Base-by-base conservation (phyloP, 1,139 yeast species). In the Wickerhamiella pararugosa region DNA sequence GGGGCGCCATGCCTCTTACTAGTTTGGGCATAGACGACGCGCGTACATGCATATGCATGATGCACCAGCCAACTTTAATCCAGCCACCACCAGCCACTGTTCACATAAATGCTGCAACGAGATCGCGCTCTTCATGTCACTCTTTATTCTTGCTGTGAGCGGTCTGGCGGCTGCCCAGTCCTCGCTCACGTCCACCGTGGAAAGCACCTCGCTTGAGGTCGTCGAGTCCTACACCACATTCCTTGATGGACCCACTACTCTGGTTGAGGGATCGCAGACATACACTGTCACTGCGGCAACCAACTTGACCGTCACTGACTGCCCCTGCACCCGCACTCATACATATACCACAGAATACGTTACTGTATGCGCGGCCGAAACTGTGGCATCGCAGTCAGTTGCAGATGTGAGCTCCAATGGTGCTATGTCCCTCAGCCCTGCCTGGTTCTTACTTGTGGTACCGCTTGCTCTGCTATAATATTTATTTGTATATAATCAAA, bases 241-340 rank as follows among this genome's bases (percentile, higher is more conserved):
- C 64, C 65, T 69, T 60, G 66, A 69, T 40, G 53, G 50, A 44
- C 54, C 69, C 41, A 65, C 70, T 53, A 56, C 62, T 47, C 41
- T 63, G 45, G 55, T 58, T 37, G 59, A 59, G 53, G 56, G 57
- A 52, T 57, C 54, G 55, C 43, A 50, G 48, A 64, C 68, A 47
- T 58, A 56, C 57, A 59, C 65, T 43, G 67, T 63, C 49, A 57
- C 69, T 45, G 57, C 47, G 48, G 62, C 69, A 48, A 62, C 66
- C 49, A 64, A 69, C 46, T 49, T 65, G 47, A 66, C 70, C 50
- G 53, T 64, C 56, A 64, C 66, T 49, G 58, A 63, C 59, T 63
- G 68, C 59, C 66, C 67, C 36, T 78, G 84, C 66, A 71, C 80
- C 51, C 57, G 75, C 52, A 67, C 71, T 54, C 60, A 65, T 55